Evolutionary conservation across 805 yeast genomes (phyloP).

Genomic region (Myxozyma lipomycoides): DNA sequence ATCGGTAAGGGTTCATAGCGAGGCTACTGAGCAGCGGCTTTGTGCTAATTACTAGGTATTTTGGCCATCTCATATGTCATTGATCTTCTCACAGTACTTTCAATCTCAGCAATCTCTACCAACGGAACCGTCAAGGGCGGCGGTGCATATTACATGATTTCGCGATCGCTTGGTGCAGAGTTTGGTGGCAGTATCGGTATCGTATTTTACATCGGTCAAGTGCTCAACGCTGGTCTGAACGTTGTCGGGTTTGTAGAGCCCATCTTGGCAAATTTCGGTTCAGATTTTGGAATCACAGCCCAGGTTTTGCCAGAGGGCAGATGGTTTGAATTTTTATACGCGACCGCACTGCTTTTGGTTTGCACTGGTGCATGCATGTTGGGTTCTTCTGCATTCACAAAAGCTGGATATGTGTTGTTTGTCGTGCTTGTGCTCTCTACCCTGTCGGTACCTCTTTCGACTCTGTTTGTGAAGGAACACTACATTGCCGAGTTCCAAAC

Average conservation of each 20-base stretch:
- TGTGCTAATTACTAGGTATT: constrained; percentile 15
- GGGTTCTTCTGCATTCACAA: constrained; percentile 77
- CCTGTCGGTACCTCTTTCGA: constrained; percentile 74
- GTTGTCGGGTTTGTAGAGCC: constrained; percentile 97
- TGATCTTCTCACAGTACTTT: constrained; percentile 77
- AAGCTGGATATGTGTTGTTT: constrained; percentile 73
- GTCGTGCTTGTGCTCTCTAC: constrained; percentile 65
- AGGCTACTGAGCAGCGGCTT: background rate
- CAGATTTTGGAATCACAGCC: constrained; percentile 51
- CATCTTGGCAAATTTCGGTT: constrained; percentile 71
- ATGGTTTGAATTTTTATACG: constrained; percentile 65
- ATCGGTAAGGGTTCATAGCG: constrained; percentile 12
- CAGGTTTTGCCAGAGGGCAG: constrained; percentile 60
- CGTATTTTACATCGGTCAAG: constrained; percentile 91
- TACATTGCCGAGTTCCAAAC: constrained; percentile 47
- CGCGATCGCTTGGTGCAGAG: constrained; percentile 93
- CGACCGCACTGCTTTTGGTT: constrained; percentile 60
- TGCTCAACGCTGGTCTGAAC: constrained; percentile 79
- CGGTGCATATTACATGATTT: constrained; percentile 97
- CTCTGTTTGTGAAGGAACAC: constrained; percentile 62
- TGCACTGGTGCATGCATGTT: constrained; percentile 75
- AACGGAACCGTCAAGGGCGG: constrained; percentile 98
- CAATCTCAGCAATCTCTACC: constrained; percentile 93
- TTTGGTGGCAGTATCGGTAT: constrained; percentile 97
- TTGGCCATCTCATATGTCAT: constrained; percentile 72